Evolutionary conservation across 768 basidiomycete genomes (phyloP).

Genomic region (Kwoniella mangroviensis): DNA sequence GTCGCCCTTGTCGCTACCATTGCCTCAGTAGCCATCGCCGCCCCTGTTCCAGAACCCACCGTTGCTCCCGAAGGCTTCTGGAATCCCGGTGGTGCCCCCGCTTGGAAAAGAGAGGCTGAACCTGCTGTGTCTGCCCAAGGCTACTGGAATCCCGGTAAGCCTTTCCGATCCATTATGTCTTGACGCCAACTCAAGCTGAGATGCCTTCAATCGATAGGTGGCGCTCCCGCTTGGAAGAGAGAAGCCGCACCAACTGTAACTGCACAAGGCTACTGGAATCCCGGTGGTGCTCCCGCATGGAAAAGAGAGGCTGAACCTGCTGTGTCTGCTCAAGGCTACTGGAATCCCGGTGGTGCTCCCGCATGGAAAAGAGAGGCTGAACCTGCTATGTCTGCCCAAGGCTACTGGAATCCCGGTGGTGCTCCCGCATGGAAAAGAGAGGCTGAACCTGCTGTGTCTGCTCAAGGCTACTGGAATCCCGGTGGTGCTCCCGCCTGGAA

Average conservation of each 20-base stretch:
- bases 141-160: constrained; percentile 17
- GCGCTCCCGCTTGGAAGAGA: constrained; percentile 30
- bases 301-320: constrained; percentile 38
- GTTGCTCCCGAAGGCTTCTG: constrained; percentile 32
- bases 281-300: constrained; percentile 35
- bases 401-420: constrained; percentile 10
- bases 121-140: constrained; percentile 32
- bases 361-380: constrained; percentile 27
- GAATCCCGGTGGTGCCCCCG: constrained; percentile 12
- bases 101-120: constrained; percentile 23
- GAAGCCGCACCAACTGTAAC: constrained; percentile 12
- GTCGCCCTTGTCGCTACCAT: constrained; percentile 44
- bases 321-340: constrained; percentile 24
- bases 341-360: constrained; percentile 7
- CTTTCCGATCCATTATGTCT: not conserved
- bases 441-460: constrained; percentile 13
- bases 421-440: constrained; percentile 22
- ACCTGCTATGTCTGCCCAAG: constrained; percentile 2
- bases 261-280: constrained; percentile 14
- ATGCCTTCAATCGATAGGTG: constrained; percentile 1
- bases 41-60: constrained; percentile 40
- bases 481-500: not conserved
- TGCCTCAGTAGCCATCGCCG: constrained; percentile 46
- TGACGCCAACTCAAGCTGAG: not conserved
- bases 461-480: not conserved